phyloP scores from a whole-genome alignment of 208 protist species.

The Trypanosoma caninum region DNA sequence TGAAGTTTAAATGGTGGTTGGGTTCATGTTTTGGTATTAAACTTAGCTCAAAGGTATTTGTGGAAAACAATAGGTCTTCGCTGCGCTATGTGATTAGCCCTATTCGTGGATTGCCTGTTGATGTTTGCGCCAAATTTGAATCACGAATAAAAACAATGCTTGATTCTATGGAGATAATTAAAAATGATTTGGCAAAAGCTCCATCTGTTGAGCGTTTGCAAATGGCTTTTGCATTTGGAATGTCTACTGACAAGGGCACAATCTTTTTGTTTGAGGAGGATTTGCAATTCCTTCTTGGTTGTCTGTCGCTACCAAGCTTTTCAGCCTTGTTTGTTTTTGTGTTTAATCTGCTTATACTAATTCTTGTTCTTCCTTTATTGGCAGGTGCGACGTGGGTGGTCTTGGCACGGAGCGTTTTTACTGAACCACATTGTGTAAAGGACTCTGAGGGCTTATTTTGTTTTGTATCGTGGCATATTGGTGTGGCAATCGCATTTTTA shows the following conservation, averaged over 20 bases:
- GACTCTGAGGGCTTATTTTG: not conserved
- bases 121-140: slow-evolving; percentile 4
- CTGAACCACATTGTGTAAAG: slow-evolving; percentile 4
- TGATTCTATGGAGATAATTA: not conserved
- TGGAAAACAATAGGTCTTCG: not conserved
- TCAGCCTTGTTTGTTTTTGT: slow-evolving; percentile 5
- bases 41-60: not conserved
- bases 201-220: slow-evolving; percentile 5
- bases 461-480: slow-evolving; percentile 3
- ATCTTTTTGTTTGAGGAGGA: slow-evolving; percentile 18
- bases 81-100: not conserved
- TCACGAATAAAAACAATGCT: not conserved
- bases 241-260: not conserved
- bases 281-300: slow-evolving; percentile 9
- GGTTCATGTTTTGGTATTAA: slow-evolving; percentile 13
- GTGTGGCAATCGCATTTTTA: not conserved
- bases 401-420: slow-evolving; percentile 2
- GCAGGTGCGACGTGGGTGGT: not conserved
- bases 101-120: slow-evolving; percentile 6
- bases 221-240: not conserved
- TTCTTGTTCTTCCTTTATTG: slow-evolving; percentile 16
- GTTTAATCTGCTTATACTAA: slow-evolving; percentile 4
- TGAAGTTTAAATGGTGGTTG: slow-evolving; percentile 16
- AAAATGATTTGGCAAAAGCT: not conserved
- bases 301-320: slow-evolving; percentile 7